Evolutionary conservation across 108 stramenopile genomes (phyloP).

Genomic region (Mayamaea pseudoterrestris): DNA sequence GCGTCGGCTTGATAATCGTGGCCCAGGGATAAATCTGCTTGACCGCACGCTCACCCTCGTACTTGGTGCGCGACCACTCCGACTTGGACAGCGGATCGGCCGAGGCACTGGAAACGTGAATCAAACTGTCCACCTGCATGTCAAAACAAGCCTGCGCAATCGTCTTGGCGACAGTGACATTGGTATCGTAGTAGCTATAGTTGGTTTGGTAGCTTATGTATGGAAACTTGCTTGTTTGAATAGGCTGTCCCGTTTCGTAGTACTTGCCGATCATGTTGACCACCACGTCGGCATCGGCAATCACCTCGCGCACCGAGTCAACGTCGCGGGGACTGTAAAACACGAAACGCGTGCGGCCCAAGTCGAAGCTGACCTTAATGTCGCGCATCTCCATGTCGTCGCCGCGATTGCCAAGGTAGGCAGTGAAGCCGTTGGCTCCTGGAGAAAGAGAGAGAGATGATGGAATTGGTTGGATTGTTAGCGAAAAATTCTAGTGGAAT

Average conservation of each 20-base stretch:
- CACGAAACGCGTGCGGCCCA: slow-evolving; percentile 74
- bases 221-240: slow-evolving; percentile 63
- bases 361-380: slow-evolving; percentile 84
- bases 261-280: slow-evolving; percentile 93
- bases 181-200: slow-evolving; percentile 76
- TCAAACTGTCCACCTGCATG: slow-evolving; percentile 81
- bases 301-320: slow-evolving; percentile 78
- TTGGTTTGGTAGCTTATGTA: slow-evolving; percentile 62
- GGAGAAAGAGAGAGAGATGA: no score
- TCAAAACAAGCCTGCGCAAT: slow-evolving; percentile 85
- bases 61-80: slow-evolving; percentile 90
- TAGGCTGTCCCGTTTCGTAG: slow-evolving; percentile 77
- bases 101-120: slow-evolving; percentile 86
- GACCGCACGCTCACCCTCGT: slow-evolving; percentile 84
- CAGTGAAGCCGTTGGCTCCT: slow-evolving; percentile 47
- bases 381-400: slow-evolving; percentile 88
- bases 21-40: slow-evolving; percentile 83
- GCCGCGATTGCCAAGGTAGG: slow-evolving; percentile 84
- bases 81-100: slow-evolving; percentile 55
- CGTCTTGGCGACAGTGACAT: slow-evolving; percentile 76
- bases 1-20: slow-evolving; percentile 85
- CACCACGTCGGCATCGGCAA: slow-evolving; percentile 85
- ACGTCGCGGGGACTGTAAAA: slow-evolving; percentile 81
- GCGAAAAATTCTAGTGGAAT: no score
- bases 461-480: no score